Conservation (phyloP, 2,329 filamentous ascomycete genomes). For the Davidsoniella australis region DNA sequence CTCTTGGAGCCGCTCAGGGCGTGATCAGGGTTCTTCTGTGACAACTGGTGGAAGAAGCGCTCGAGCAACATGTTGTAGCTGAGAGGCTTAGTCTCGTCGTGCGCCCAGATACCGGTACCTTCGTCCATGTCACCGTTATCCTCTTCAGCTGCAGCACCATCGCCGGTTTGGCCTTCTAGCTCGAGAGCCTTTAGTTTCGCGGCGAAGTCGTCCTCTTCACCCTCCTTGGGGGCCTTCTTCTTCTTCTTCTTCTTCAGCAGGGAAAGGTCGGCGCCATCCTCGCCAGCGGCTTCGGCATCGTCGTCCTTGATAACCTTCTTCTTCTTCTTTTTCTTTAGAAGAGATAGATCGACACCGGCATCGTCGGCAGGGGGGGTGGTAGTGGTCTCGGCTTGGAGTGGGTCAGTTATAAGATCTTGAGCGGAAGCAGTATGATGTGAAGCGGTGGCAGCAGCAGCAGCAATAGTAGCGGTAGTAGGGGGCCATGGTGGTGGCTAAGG, state of each 20-base stretch:
- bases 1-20: conserved; percentile 75
- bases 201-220: conserved; percentile 44
- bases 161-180: conserved; percentile 46
- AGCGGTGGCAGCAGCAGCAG: not conserved
- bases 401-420: not conserved
- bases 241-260: conserved; percentile 80
- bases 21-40: conserved; percentile 93
- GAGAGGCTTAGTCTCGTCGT: conserved; percentile 62
- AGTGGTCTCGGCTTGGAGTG: conserved; percentile 19
- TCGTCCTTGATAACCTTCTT: conserved; percentile 34
- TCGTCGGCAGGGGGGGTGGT: conserved; percentile 43
- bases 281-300: conserved; percentile 28
- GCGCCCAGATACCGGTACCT: conserved; percentile 80
- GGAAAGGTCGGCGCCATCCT: conserved; percentile 38
- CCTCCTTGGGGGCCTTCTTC: conserved; percentile 31
- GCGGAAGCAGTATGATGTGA: no score
- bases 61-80: conserved; percentile 71
- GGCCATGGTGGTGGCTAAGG: not conserved
- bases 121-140: conserved; percentile 65
- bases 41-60: conserved; percentile 87
- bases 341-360: conserved; percentile 29
- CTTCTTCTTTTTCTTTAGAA: conserved; percentile 69
- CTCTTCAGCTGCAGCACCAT: conserved; percentile 32
- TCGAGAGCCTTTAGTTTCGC: conserved; percentile 46
- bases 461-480: not conserved